Percentiles rank a stretch among this genome's conserved stretches.
Evolutionary conservation across 306 rosid species (phyloP).

Genomic region (Senna siamea): DNA sequence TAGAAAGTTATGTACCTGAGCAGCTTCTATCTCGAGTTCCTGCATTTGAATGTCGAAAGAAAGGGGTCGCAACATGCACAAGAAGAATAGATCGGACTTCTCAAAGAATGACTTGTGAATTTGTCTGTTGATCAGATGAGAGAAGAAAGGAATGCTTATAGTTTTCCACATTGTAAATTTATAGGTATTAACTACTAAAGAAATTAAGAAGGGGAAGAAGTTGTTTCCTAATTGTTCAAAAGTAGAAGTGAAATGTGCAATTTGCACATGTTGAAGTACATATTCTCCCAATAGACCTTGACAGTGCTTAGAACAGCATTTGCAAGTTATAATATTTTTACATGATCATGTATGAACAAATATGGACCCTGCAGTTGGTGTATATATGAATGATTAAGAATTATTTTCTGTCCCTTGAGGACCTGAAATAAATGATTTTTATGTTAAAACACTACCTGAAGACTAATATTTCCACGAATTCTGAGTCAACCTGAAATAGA

Average conservation of each 20-base stretch:
- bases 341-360: slow-evolving; percentile 11
- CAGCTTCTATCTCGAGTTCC: slow-evolving; percentile 65
- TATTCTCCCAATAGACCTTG: slow-evolving; percentile 10
- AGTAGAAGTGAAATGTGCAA: slow-evolving; percentile 11
- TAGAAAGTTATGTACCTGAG: slow-evolving; percentile 49
- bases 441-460: slow-evolving; percentile 56
- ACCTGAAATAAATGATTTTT: slow-evolving; percentile 9
- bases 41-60: slow-evolving; percentile 65
- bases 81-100: slow-evolving; percentile 74
- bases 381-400: background rate
- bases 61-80: slow-evolving; percentile 75
- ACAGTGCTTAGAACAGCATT: slow-evolving; percentile 6
- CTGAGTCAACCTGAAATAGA: slow-evolving; percentile 67
- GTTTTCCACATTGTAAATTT: background rate
- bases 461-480: slow-evolving; percentile 72
- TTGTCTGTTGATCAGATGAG: slow-evolving; percentile 55
- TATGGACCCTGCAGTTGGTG: slow-evolving; percentile 2
- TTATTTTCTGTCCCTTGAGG: background rate
- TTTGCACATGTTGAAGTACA: slow-evolving; percentile 9
- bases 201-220: too few species aligned
- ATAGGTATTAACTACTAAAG: background rate
- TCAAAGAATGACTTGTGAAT: slow-evolving; percentile 61
- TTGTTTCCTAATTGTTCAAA: background rate
- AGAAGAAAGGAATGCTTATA: background rate
- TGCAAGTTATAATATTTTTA: slow-evolving; percentile 5